Evolutionary conservation across 2,329 filamentous ascomycete species (phyloP).

Genomic region (Exophiala aquamarina): DNA sequence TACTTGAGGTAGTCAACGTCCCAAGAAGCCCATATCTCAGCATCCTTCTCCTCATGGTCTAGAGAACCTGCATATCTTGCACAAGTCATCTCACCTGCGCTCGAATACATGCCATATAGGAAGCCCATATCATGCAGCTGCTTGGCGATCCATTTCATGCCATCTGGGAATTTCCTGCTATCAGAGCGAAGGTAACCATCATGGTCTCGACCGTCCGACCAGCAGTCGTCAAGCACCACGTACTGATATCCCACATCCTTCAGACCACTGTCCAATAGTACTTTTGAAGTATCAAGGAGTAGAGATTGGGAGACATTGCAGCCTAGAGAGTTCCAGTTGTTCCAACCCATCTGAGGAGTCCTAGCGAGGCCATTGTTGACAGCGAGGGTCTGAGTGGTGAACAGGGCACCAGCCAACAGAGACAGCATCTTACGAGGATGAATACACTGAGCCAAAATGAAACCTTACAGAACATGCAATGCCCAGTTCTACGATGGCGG

Average conservation of each 20-base stretch:
- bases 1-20: constrained; percentile 48
- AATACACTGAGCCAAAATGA: no score
- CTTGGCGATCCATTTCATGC: constrained; percentile 50
- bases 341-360: constrained; percentile 48
- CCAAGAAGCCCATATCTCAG: constrained; percentile 52
- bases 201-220: constrained; percentile 45
- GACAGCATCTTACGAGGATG: constrained; percentile 4
- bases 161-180: constrained; percentile 46
- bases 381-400: constrained; percentile 23
- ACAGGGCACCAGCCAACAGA: constrained; percentile 17
- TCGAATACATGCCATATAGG: constrained; percentile 56
- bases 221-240: constrained; percentile 55
- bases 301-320: constrained; percentile 50
- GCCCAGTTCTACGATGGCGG: no score
- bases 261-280: constrained; percentile 47
- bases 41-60: constrained; percentile 54
- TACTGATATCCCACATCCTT: constrained; percentile 53
- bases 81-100: constrained; percentile 34
- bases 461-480: no score
- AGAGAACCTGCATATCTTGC: constrained; percentile 43
- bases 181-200: constrained; percentile 45
- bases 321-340: constrained; percentile 48
- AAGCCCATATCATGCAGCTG: constrained; percentile 50
- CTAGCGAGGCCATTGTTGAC: constrained; percentile 43
- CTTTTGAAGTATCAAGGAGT: constrained; percentile 47